Conservation (phyloP, 176 grass and related monocot genomes). For the Eremochloa ophiuroides region DNA sequence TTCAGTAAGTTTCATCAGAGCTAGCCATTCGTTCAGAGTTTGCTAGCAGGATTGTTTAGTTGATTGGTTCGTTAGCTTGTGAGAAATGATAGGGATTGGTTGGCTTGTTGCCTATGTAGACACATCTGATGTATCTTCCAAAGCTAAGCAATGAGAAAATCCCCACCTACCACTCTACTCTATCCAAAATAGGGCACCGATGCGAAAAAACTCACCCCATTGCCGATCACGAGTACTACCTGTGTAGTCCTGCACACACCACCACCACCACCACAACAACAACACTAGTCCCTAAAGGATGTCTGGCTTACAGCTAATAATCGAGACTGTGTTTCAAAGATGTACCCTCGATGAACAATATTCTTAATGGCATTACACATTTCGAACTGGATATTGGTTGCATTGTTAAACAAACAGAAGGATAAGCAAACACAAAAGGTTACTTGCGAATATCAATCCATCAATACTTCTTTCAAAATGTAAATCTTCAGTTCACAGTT, state of each 20-base stretch:
- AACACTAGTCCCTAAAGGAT: neutral
- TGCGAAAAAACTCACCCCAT: neutral
- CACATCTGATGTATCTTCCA: neutral
- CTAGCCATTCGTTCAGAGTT: neutral
- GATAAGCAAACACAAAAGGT: neutral
- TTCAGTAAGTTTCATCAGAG: neutral
- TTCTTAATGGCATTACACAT: neutral
- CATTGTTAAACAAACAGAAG: constrained; percentile 10
- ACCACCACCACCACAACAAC: too few species aligned
- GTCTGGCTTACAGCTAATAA: neutral
- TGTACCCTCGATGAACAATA: neutral
- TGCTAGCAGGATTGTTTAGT: neutral
- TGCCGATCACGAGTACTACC: neutral
- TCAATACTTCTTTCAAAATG: neutral
- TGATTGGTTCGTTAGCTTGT: neutral
- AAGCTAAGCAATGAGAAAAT: neutral
- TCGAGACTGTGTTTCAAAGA: neutral
- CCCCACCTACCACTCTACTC: neutral
- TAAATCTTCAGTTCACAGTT: constrained; percentile 4
- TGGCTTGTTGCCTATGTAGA: neutral
- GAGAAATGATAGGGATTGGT: neutral
- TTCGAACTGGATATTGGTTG: neutral
- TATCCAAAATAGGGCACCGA: neutral
- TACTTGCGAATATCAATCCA: neutral
- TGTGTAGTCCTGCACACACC: too few species aligned